Evolutionary conservation across 768 basidiomycete species (phyloP).

Genomic region (Coprinopsis sp.): DNA sequence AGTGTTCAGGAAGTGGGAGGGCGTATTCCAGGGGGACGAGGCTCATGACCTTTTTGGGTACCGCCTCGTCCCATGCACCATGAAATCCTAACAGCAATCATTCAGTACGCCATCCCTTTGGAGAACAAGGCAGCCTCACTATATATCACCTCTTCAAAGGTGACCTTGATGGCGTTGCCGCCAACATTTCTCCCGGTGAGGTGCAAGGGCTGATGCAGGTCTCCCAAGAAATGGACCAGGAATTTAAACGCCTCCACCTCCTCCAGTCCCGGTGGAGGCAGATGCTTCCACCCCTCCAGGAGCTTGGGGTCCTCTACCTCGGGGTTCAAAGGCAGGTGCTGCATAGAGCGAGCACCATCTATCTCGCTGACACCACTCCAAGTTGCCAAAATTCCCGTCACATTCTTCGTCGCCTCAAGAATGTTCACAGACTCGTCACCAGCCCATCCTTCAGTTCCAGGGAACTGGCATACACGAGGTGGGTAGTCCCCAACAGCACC

Average conservation of each 20-base stretch:
- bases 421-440: slow-evolving; percentile 57
- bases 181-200: slow-evolving; percentile 87
- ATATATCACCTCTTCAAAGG: slow-evolving; percentile 65
- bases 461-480: slow-evolving; percentile 67
- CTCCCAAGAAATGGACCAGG: slow-evolving; percentile 89
- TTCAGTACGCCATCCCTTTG: background rate
- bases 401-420: slow-evolving; percentile 73
- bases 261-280: background rate
- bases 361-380: slow-evolving; percentile 33
- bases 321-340: slow-evolving; percentile 16
- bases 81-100: slow-evolving; percentile 48
- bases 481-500: slow-evolving; percentile 76
- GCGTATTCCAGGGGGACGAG: slow-evolving; percentile 72
- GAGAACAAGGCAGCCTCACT: slow-evolving; percentile 51
- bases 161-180: slow-evolving; percentile 76
- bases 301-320: background rate
- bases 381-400: slow-evolving; percentile 55
- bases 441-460: slow-evolving; percentile 71
- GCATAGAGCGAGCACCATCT: slow-evolving; percentile 8
- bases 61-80: slow-evolving; percentile 77
- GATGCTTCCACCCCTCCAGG: background rate
- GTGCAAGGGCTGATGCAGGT: slow-evolving; percentile 92
- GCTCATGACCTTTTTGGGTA: slow-evolving; percentile 83
- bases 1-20: slow-evolving; percentile 50
- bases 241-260: slow-evolving; percentile 80